Evolutionary conservation across 345 rosid genomes (phyloP).

Genomic region (Syzygium aqueum): DNA sequence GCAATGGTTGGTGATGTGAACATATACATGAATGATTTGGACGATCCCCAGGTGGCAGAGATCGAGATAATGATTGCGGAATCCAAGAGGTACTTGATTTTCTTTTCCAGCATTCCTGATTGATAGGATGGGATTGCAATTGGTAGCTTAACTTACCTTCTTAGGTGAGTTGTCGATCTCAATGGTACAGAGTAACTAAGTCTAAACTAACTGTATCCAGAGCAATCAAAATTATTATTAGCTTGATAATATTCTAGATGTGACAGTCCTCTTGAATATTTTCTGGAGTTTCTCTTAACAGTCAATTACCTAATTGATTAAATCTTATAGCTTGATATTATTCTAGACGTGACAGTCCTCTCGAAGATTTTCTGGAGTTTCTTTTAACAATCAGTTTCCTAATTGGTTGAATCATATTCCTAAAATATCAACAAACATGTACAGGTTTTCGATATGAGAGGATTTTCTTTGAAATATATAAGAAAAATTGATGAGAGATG

Average conservation of each 20-base stretch:
- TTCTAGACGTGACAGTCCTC: not conserved
- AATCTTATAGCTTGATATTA: not conserved
- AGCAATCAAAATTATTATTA: not conserved
- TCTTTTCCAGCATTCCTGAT: not conserved
- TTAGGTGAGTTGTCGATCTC: not conserved
- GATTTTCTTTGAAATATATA: not conserved
- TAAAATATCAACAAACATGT: not conserved
- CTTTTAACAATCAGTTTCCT: not conserved
- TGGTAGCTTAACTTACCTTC: not conserved
- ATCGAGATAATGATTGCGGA: slow-evolving; percentile 95
- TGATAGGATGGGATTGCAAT: not conserved
- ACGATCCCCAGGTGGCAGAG: slow-evolving; percentile 69
- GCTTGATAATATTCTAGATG: not conserved
- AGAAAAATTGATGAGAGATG: not conserved
- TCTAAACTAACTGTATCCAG: not conserved
- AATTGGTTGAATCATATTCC: not conserved
- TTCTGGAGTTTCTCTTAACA: not conserved
- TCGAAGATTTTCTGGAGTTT: not conserved
- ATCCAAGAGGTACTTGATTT: slow-evolving; percentile 46
- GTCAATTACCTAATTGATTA: not conserved
- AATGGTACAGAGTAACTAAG: not conserved
- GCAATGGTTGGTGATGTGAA: slow-evolving; percentile 95
- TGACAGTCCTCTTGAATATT: not conserved
- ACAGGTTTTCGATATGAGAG: not conserved
- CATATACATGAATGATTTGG: slow-evolving; percentile 87